A percentile compares a stretch with the other conserved stretches of the same genome.
Evolutionary conservation across 495 filamentous ascomycete genomes (phyloP).

Genomic region (Xylaria nigripes): DNA sequence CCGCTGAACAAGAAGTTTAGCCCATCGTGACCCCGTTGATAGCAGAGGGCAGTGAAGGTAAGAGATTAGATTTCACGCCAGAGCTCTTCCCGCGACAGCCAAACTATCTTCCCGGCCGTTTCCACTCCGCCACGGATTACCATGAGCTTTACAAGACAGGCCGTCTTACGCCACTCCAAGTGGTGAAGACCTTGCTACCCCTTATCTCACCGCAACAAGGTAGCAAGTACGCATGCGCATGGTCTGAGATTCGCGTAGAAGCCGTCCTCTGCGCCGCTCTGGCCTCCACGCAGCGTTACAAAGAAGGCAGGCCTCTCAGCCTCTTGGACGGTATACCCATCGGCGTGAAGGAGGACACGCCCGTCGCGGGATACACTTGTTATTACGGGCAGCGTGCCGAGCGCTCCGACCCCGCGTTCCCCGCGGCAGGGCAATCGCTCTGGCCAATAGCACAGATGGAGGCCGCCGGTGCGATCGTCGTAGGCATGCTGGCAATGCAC

Average conservation of each 20-base stretch:
- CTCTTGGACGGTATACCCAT: constrained; percentile 79
- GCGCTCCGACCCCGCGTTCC: constrained; percentile 31
- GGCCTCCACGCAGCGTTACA: constrained; percentile 63
- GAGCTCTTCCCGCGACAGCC: constrained; percentile 27
- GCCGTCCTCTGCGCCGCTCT: constrained; percentile 57
- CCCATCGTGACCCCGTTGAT: constrained; percentile 72
- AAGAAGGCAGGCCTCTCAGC: constrained; percentile 52
- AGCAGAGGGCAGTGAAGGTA: constrained; percentile 17
- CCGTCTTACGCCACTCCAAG: constrained; percentile 58
- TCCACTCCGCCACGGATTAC: constrained; percentile 70
- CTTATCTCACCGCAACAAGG: constrained; percentile 54
- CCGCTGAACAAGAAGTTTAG: constrained; percentile 13
- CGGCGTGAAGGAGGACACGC: constrained; percentile 79
- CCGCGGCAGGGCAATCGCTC: constrained; percentile 26
- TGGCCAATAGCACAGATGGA: constrained; percentile 72
- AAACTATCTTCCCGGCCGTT: constrained; percentile 37
- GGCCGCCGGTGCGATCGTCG: constrained; percentile 69
- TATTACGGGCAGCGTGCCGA: constrained; percentile 44
- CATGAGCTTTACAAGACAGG: constrained; percentile 62
- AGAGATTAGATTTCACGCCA: constrained; percentile 26
- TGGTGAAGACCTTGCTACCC: constrained; percentile 61
- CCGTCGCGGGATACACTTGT: constrained; percentile 64
- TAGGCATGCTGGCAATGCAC: constrained; percentile 90
- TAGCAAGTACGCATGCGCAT: constrained; percentile 60
- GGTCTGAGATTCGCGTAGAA: constrained; percentile 49